Percentiles rank a stretch among this genome's conserved stretches.
Evolutionary conservation across 371 early-diverging fungal genomes (phyloP).

Genomic region (Actinomortierella ambigua): DNA sequence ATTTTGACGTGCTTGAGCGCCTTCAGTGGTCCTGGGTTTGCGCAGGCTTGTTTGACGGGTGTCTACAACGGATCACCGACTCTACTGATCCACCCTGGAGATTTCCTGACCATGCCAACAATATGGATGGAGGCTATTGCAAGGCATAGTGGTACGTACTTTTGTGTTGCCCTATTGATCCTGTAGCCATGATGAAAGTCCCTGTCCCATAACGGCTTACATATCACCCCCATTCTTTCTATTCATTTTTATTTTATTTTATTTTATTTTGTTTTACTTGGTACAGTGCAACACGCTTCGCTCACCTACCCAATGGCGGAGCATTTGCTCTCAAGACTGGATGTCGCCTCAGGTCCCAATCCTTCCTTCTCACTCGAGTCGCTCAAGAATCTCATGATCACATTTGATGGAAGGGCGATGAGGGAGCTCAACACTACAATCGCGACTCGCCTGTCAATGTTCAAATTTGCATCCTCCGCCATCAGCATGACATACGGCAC

Average conservation of each 20-base stretch:
- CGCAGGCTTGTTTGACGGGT: conserved; percentile 72
- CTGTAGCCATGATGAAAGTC: background rate
- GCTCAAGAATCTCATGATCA: conserved; percentile 72
- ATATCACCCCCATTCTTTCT: background rate
- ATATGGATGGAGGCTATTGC: conserved; percentile 35
- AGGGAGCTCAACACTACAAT: conserved; percentile 21
- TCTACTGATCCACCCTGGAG: conserved; percentile 15
- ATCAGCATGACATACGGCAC: conserved; percentile 34
- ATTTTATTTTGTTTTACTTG: background rate
- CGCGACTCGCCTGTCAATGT: conserved; percentile 12
- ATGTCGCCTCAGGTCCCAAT: conserved; percentile 14
- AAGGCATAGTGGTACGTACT: conserved; percentile 27
- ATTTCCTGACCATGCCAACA: conserved; percentile 45
- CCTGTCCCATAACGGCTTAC: background rate
- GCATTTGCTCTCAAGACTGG: conserved; percentile 68
- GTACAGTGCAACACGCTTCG: conserved; percentile 72
- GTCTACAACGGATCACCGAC: conserved; percentile 55
- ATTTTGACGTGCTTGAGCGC: conserved; percentile 70
- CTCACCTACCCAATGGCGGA: conserved; percentile 76
- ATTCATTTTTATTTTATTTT: conserved; percentile 1
- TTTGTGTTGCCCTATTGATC: background rate
- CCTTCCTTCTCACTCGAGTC: conserved; percentile 54
- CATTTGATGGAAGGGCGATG: conserved; percentile 68
- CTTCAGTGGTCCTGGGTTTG: conserved; percentile 76
- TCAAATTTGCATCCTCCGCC: conserved; percentile 24